Evolutionary conservation across 2,329 filamentous ascomycete genomes (phyloP).

Genomic region (Xylariaceae sp.): DNA sequence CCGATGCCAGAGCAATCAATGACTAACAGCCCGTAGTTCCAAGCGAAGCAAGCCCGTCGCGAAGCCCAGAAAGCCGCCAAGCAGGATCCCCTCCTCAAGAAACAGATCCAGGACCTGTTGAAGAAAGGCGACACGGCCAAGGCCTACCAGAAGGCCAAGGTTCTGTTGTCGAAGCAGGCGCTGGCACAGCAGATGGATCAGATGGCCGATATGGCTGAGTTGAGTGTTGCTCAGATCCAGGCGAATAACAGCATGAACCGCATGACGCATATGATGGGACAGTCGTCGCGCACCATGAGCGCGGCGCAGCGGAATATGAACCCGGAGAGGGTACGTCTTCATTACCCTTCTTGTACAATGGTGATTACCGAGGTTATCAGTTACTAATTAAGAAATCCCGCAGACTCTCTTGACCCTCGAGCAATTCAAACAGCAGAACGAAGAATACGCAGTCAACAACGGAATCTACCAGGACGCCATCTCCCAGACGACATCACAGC

Average conservation of each 20-base stretch:
- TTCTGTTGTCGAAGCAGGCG: conserved; percentile 57
- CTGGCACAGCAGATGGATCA: conserved; percentile 60
- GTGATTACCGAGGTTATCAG: not conserved
- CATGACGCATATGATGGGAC: conserved; percentile 60
- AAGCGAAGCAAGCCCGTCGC: conserved; percentile 57
- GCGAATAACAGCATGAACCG: conserved; percentile 61
- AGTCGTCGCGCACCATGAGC: conserved; percentile 54
- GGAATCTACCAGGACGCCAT: conserved; percentile 85
- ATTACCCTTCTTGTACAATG: not conserved
- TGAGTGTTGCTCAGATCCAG: conserved; percentile 56
- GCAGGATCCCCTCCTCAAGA: conserved; percentile 56
- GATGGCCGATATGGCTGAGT: conserved; percentile 59
- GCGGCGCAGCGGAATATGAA: conserved; percentile 54
- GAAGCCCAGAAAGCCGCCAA: conserved; percentile 57
- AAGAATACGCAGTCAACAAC: conserved; percentile 59
- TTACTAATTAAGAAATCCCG: not conserved
- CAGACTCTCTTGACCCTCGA: conserved; percentile 56
- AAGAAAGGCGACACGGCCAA: conserved; percentile 60
- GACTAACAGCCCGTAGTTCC: conserved; percentile 39
- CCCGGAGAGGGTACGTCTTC: conserved; percentile 45
- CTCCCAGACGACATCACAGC: conserved; percentile 65
- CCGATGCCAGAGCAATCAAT: not conserved
- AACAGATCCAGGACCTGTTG: conserved; percentile 58
- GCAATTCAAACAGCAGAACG: conserved; percentile 57
- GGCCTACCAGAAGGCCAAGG: conserved; percentile 58